phyloP scores from a whole-genome alignment of 2,329 filamentous ascomycete species.

The Botrytis squamosa region DNA sequence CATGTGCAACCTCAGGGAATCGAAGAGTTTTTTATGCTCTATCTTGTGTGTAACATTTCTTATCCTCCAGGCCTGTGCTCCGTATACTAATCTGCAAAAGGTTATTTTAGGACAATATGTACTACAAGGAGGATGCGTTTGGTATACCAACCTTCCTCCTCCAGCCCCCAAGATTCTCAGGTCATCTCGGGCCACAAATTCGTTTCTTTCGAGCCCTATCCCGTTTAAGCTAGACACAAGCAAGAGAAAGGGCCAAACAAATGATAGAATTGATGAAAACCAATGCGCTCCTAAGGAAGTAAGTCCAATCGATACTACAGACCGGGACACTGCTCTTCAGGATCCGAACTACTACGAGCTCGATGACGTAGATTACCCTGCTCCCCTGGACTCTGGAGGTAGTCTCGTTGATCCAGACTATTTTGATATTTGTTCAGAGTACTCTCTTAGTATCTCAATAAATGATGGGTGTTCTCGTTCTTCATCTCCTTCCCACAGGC shows the following conservation, averaged over 20 bases:
- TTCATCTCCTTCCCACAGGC: accelerated
- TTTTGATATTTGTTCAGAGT: neutral
- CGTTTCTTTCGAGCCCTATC: neutral
- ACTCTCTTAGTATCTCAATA: neutral
- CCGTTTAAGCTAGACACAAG: neutral
- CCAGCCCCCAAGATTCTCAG: neutral
- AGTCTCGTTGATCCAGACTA: neutral
- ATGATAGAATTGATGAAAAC: neutral
- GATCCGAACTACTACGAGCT: neutral
- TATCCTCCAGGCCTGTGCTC: neutral
- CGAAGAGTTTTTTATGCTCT: neutral
- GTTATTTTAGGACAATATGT: neutral
- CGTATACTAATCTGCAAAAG: neutral
- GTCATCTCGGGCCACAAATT: no score
- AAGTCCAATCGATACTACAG: no score
- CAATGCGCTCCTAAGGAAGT: neutral
- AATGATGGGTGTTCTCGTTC: neutral
- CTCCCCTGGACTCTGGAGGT: neutral
- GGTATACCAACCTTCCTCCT: neutral
- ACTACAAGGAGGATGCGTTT: neutral
- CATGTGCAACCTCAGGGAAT: neutral
- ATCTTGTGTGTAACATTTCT: neutral
- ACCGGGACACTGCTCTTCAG: neutral
- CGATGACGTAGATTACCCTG: neutral
- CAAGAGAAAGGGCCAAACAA: neutral